Base-by-base conservation (phyloP, 306 rosid genomes). In the Cicer cuneatum region DNA sequence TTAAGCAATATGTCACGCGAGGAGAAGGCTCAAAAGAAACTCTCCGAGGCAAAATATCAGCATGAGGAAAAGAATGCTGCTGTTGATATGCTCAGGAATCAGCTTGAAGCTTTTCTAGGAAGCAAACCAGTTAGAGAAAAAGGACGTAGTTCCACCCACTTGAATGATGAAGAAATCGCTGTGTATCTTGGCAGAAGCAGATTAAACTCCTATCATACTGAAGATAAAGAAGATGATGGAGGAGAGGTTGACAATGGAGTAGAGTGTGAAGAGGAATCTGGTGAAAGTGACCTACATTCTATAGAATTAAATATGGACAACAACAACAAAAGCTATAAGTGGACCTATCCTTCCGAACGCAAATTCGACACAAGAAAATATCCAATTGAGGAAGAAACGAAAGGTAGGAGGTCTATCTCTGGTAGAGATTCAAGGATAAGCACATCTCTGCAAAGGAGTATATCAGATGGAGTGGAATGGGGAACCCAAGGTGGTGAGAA, bases 201-300 rank as follows among this genome's bases (percentile, higher is more conserved):
- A 52, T 69, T 85, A 47, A 66, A 45, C 83, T 85, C 83, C 70
- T 71, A 80, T 77, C 87, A 69, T 63, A 83, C 66, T 43, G 97
- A 87, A 40, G 87, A 81, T 73, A 83, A 81, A 81, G 93, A 88
- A 7, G 97, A 85, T 49, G 92, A 86, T 46, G 93, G 72, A 14
- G 96, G 98, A 58, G 98, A 87, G 81, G 97, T 92, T 40, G 97
- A 87, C 58, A 86, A 92, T 57, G 90, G 87, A 52, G 81, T 78
- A 57, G 96, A 88, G 75, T 87, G 85, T 2, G 89, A 82, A 83
- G 97, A 89, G 71, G 97, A 87, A 73, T 92, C 90, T 8, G 92
- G 86, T 51, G 97, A 95, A 66, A 95, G 96, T 73, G 99, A 95
- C 79, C 87, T 95, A 78, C 96, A 92, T 85, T 95, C 98, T 39